Percentiles rank a stretch among this genome's conserved stretches.
These are phyloP conservation scores for Arabidopsis arenosa DNA, from an alignment of 345 rosid genomes.

Conservation along the genomic window DNA sequence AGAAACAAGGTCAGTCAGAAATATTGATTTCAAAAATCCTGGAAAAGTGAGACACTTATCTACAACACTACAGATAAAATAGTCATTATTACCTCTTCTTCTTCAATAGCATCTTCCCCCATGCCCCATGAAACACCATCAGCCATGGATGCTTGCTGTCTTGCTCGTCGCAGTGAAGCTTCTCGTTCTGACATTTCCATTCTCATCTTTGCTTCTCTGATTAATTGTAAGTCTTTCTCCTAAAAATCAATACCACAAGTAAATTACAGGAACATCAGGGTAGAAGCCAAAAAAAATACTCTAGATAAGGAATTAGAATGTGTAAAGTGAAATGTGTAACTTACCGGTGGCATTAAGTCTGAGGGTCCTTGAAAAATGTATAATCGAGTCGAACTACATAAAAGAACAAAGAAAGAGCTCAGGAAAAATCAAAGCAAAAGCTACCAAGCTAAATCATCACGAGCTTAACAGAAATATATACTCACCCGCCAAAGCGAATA, in stretches of 20 bases:
- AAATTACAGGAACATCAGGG: neutral
- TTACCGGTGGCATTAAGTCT: constrained; percentile 89
- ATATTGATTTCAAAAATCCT: constrained; percentile 2
- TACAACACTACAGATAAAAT: neutral
- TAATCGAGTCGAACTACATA: constrained; percentile 63
- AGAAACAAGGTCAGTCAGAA: constrained; percentile 16
- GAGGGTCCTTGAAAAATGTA: constrained; percentile 94
- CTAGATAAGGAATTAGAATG: neutral
- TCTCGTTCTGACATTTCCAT: constrained; percentile 71
- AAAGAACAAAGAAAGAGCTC: constrained; percentile 26
- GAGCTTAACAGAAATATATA: constrained; percentile 27
- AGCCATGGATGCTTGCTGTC: constrained; percentile 71
- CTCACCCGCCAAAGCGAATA: constrained; percentile 93
- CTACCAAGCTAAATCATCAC: neutral
- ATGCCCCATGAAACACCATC: constrained; percentile 99
- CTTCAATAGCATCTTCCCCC: constrained; percentile 98
- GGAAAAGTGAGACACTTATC: neutral
- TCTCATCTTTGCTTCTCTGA: constrained; percentile 64
- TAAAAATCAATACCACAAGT: constrained; percentile 40
- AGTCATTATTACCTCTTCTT: constrained; percentile 64
- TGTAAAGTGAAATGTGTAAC: constrained; percentile 22
- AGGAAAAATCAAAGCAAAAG: constrained; percentile 7
- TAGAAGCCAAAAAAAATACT: constrained; percentile 3
- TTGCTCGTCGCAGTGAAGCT: constrained; percentile 89
- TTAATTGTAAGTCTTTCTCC: constrained; percentile 69